Conservation (phyloP, 2,329 filamentous ascomycete genomes). For the Trichoderma pleuroti region DNA sequence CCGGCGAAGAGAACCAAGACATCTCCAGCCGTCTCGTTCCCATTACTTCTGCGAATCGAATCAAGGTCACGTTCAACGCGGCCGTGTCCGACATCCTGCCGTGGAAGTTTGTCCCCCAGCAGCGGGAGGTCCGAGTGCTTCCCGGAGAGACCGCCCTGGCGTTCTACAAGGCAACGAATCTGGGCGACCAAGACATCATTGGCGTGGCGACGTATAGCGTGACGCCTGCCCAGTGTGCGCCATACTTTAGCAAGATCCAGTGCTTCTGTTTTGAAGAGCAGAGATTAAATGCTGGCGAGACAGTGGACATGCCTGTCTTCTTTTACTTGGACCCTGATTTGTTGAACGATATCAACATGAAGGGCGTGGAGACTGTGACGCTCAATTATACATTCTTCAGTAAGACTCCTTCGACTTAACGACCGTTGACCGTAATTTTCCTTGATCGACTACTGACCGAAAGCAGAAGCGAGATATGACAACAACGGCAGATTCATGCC, state of each 20-base stretch:
- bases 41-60: constrained; percentile 73
- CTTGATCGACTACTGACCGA: constrained; percentile 34
- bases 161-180: constrained; percentile 96
- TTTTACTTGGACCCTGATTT: constrained; percentile 98
- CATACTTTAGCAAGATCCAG: constrained; percentile 99
- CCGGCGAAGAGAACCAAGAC: constrained; percentile 50
- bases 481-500: constrained; percentile 44
- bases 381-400: constrained; percentile 98
- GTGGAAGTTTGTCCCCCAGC: constrained; percentile 96
- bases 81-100: constrained; percentile 92
- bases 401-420: constrained; percentile 47
- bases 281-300: constrained; percentile 88
- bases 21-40: constrained; percentile 75
- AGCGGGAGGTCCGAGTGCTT: constrained; percentile 90
- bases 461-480: constrained; percentile 44
- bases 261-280: constrained; percentile 99
- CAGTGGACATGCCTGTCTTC: constrained; percentile 99
- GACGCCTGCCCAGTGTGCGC: constrained; percentile 89
- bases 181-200: constrained; percentile 86
- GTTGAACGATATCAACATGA: constrained; percentile 88
- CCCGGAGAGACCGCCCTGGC: constrained; percentile 95
- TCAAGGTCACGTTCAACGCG: constrained; percentile 93
- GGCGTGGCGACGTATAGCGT: constrained; percentile 98
- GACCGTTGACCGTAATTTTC: neutral
- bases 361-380: constrained; percentile 89